These are phyloP conservation scores for Tetracentron sinense DNA, from an alignment of 164 flowering plant genomes.

Conservation along the genomic window DNA sequence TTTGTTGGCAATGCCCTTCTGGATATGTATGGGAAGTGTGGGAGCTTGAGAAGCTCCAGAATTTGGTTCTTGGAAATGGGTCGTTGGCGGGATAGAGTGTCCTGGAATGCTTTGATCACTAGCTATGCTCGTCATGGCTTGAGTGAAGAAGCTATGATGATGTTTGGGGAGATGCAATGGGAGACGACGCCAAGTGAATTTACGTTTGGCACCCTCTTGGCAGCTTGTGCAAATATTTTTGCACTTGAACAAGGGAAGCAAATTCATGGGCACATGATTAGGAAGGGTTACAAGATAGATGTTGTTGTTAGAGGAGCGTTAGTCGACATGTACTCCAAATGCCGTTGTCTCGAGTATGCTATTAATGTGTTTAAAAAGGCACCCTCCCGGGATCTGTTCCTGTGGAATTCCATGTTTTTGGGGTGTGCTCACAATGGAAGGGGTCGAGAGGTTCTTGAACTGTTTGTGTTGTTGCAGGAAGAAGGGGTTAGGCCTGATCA, in stretches of 20 bases:
- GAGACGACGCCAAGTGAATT: constrained; percentile 41
- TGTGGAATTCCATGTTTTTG: constrained; percentile 48
- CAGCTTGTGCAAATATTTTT: constrained; percentile 57
- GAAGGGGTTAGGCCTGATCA: constrained; percentile 46
- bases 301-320: constrained; percentile 40
- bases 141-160: constrained; percentile 46
- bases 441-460: constrained; percentile 30
- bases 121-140: constrained; percentile 37
- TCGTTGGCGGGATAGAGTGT: constrained; percentile 32
- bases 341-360: constrained; percentile 36
- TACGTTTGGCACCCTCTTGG: constrained; percentile 48
- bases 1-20: constrained; percentile 49
- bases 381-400: constrained; percentile 27
- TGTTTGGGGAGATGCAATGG: constrained; percentile 46
- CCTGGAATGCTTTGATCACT: constrained; percentile 51
- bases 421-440: constrained; percentile 33
- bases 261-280: constrained; percentile 55
- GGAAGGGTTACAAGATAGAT: constrained; percentile 42
- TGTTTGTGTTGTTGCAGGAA: constrained; percentile 36
- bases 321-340: constrained; percentile 62
- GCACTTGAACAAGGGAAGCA: constrained; percentile 51
- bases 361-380: constrained; percentile 30
- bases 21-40: constrained; percentile 69
- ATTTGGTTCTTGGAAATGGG: constrained; percentile 40
- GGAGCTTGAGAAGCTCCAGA: constrained; percentile 32